These are phyloP conservation scores for Magnaporthiopsis rhizophila DNA, from an alignment of 2,329 filamentous ascomycete species.

Conservation along the genomic window DNA sequence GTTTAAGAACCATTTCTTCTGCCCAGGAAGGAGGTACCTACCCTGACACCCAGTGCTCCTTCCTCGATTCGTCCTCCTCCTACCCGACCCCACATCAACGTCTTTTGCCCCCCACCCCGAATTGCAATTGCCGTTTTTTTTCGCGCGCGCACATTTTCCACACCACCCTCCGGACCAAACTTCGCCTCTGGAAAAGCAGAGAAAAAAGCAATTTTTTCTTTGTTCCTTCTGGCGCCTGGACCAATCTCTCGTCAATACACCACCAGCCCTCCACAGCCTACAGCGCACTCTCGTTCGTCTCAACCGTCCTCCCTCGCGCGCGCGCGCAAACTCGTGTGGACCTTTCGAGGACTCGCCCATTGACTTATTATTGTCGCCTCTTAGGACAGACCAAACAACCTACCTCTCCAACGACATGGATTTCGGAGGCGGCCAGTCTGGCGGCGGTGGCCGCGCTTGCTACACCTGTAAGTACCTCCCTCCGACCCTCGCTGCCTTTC, in stretches of 20 bases:
- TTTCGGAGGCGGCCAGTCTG: constrained; percentile 13
- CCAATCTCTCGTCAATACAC: not conserved
- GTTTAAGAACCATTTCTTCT: not conserved
- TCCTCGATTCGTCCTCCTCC: not conserved
- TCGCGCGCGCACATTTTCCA: constrained; percentile 1
- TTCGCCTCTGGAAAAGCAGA: not conserved
- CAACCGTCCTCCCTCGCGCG: not conserved
- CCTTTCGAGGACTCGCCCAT: not conserved
- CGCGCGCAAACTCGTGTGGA: not conserved
- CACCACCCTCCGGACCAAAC: not conserved
- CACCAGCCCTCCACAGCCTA: not conserved
- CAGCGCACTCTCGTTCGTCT: not conserved
- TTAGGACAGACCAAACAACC: not conserved
- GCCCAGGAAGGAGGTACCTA: not conserved
- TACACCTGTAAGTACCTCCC: constrained; percentile 17
- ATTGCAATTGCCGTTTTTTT: constrained; percentile 1
- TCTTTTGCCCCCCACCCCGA: not conserved
- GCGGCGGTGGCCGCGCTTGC: constrained; percentile 12
- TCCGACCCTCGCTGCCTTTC: not conserved
- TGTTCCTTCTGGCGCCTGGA: not conserved
- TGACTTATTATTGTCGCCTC: not conserved
- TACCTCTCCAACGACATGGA: constrained; percentile 12
- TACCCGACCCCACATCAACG: constrained; percentile 2
- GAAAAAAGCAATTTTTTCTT: not conserved
- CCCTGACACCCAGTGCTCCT: not conserved